Base-by-base conservation (phyloP, 2,329 filamentous ascomycete species). In the Onygenales sp. region DNA sequence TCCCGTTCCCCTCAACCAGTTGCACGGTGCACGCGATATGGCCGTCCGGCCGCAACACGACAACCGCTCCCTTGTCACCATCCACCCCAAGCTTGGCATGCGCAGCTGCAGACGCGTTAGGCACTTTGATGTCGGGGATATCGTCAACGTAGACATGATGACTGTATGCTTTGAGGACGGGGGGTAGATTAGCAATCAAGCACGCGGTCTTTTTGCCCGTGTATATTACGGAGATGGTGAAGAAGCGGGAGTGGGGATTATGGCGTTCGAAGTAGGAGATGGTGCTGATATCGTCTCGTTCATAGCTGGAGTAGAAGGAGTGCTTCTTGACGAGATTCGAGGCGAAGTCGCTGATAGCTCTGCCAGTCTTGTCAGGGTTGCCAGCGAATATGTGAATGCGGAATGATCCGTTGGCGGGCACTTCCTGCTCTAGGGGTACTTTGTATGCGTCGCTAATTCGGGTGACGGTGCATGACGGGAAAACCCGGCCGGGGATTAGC, bases 121-220 rank as follows among this genome's bases (percentile, higher is more conserved):
- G 83, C 0, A 89, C 84, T 6, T 81, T 77, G 43, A 79, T 75
- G 65, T 93, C 87, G 74, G 81, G 84, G 47, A 86, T 77, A 68
- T 95, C 89, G 63, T 95, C 91, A 1, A 89, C 87, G 63, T 95
- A 95, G 38, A 95, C 77, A 62, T 93, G 86, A 62, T 90, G 85
- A 48, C 83, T 78, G 69, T 95, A 95, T 52, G 87, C 78, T 5
- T 80, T 82, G 54, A 96, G 76, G 2, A 87, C 64, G 17, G 77
- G 75, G 0, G 91, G 91, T 2, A 92, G 77, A 59, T 89, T 79
- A 38, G 78, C 72, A 56, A 95, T 86, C 64, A 92, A 86, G 54
- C 95, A 80, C n/a, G 80, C 72, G 41, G 79, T 75, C 56, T 89
- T 80, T 51, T 77, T 77, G 0, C 80, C 76, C 10, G 87, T 84